Evolutionary conservation across 805 yeast genomes (phyloP).

Genomic region (Nakazawaea peltata): DNA sequence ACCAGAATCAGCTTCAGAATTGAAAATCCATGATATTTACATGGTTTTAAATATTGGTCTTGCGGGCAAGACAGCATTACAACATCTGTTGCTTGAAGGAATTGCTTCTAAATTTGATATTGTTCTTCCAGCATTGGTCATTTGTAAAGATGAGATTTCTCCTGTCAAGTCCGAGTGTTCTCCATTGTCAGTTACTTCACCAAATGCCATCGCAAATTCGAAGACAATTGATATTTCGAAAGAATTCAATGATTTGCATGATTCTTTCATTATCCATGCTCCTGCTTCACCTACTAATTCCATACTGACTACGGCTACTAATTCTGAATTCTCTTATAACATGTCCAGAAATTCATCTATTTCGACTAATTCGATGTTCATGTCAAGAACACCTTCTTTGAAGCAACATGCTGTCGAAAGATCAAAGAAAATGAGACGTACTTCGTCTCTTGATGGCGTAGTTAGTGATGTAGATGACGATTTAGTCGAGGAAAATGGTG

Average conservation of each 20-base stretch:
- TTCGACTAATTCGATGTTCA: constrained; percentile 2
- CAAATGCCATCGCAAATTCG: no score
- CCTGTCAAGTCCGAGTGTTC: no score
- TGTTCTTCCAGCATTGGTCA: no score
- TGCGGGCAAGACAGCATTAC: neutral
- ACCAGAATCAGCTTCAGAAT: neutral
- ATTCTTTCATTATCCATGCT: constrained; percentile 4
- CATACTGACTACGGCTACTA: constrained; percentile 1
- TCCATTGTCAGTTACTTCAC: neutral
- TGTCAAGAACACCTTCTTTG: constrained; percentile 7
- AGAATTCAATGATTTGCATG: constrained; percentile 8
- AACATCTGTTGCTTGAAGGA: neutral
- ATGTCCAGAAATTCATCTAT: constrained; percentile 8
- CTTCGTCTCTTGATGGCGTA: no score
- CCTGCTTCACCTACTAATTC: neutral
- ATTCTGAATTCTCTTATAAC: constrained; percentile 1
- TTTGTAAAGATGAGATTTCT: no score
- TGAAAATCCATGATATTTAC: neutral
- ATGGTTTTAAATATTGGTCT: neutral
- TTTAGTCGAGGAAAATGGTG: neutral
- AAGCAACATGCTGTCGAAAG: neutral
- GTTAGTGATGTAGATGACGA: no score
- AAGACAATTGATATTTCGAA: constrained; percentile 7
- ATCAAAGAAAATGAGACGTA: no score
- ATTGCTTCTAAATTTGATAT: neutral